These are phyloP conservation scores for Coniella vitis DNA, from an alignment of 2,329 filamentous ascomycete species.

Conservation along the genomic window DNA sequence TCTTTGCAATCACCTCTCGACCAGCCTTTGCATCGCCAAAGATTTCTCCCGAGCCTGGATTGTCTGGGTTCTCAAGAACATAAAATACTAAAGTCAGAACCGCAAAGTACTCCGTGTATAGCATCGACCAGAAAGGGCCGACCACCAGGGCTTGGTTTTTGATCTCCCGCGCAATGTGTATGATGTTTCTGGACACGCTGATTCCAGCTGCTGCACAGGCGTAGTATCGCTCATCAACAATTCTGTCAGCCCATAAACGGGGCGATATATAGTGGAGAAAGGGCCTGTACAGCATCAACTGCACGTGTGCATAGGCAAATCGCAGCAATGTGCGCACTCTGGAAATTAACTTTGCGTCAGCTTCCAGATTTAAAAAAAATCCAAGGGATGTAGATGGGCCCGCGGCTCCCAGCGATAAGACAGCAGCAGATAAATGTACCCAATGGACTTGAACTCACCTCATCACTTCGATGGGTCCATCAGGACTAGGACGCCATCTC, in stretches of 20 bases:
- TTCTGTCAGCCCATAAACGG: constrained; percentile 45
- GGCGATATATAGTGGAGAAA: constrained; percentile 79
- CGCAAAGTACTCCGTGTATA: constrained; percentile 78
- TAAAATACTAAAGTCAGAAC: constrained; percentile 75
- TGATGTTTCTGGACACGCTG: constrained; percentile 63
- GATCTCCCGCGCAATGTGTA: constrained; percentile 75
- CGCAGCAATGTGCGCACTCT: constrained; percentile 68
- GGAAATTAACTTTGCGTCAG: too few species aligned
- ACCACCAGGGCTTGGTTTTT: constrained; percentile 67
- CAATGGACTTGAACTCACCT: constrained; percentile 46
- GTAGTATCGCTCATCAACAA: constrained; percentile 70
- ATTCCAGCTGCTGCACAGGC: constrained; percentile 60
- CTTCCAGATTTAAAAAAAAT: too few species aligned
- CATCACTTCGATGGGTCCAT: constrained; percentile 66
- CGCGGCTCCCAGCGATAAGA: not conserved
- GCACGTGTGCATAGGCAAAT: constrained; percentile 76
- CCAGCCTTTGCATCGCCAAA: constrained; percentile 80
- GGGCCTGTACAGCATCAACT: constrained; percentile 75
- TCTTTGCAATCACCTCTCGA: constrained; percentile 69
- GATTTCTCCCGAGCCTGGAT: constrained; percentile 68
- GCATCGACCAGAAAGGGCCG: constrained; percentile 80
- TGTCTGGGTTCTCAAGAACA: constrained; percentile 72
- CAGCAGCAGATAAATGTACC: not conserved
- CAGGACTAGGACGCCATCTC: constrained; percentile 71
- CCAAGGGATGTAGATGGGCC: too few species aligned